Evolutionary conservation across 1,139 yeast species (phyloP).

Genomic region (Suhomyces guaymorum): DNA sequence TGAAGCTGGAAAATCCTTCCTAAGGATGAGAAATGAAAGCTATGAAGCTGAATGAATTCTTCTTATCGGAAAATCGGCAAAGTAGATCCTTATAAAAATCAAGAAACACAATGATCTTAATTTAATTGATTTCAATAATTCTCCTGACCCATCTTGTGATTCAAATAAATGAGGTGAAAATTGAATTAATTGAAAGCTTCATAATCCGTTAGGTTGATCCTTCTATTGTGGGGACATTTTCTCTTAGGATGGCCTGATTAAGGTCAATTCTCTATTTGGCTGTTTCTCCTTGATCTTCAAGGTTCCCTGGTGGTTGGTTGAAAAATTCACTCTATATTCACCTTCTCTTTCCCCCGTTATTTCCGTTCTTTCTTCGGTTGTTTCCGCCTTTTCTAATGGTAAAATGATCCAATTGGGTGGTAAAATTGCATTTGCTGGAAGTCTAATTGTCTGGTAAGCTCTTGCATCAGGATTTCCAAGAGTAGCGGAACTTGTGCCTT

Average conservation of each 20-base stretch:
- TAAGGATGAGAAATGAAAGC: too few relatives aligned
- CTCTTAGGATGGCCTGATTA: slow-evolving; percentile 6
- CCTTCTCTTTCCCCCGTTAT: slow-evolving; percentile 1
- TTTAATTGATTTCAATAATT: too few relatives aligned
- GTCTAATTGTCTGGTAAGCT: slow-evolving; percentile 23
- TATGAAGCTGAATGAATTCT: too few relatives aligned
- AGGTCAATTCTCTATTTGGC: slow-evolving; percentile 5
- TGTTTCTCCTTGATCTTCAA: slow-evolving; percentile 8
- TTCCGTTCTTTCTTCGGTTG: background rate
- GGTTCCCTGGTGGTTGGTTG: slow-evolving; percentile 11
- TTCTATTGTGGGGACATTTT: background rate
- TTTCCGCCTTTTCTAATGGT: slow-evolving; percentile 23
- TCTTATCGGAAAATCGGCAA: too few relatives aligned
- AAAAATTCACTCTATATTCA: slow-evolving; percentile 11
- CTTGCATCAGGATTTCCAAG: too few relatives aligned
- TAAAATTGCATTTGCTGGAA: slow-evolving; percentile 29
- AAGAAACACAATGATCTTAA: too few relatives aligned
- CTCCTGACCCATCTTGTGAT: too few relatives aligned
- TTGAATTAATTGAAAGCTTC: too few relatives aligned
- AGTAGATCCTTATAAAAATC: too few relatives aligned
- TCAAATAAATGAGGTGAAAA: too few relatives aligned
- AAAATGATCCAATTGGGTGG: slow-evolving; percentile 41
- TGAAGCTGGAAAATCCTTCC: too few relatives aligned
- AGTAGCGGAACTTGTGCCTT: slow-evolving; percentile 1
- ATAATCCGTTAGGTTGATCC: too few relatives aligned